Evolutionary conservation across 2,329 filamentous ascomycete species (phyloP).

Genomic region (Colletotrichum coccodes): DNA sequence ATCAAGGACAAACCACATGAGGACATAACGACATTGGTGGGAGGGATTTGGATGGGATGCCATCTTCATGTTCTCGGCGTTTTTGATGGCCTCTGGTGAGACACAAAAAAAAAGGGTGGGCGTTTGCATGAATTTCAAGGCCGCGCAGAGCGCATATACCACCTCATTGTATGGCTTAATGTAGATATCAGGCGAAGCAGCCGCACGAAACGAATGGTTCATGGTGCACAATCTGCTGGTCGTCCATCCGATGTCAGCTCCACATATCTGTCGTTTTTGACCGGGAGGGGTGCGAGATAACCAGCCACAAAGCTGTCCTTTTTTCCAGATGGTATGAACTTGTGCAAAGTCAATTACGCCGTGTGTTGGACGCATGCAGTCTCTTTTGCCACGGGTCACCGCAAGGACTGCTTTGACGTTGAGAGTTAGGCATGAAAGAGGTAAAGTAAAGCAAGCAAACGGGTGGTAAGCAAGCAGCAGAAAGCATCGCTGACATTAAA

Average conservation of each 20-base stretch:
- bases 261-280: no score
- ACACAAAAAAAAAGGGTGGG: slow-evolving; percentile 18
- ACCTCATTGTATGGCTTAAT: slow-evolving; percentile 30
- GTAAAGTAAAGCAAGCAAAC: no score
- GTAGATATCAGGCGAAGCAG: slow-evolving; percentile 22
- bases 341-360: background rate
- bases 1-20: slow-evolving; percentile 15
- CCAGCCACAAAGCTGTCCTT: background rate
- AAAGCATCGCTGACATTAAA: no score
- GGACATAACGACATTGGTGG: slow-evolving; percentile 22
- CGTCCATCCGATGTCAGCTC: background rate
- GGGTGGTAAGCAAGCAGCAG: no score
- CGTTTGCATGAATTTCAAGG: slow-evolving; percentile 5
- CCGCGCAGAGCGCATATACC: slow-evolving; percentile 29
- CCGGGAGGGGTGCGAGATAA: background rate
- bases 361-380: background rate
- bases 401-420: no score
- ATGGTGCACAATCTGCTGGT: background rate
- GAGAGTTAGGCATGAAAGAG: background rate
- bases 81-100: slow-evolving; percentile 12
- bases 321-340: background rate
- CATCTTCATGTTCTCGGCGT: slow-evolving; percentile 24
- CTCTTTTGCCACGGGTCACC: no score
- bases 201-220: slow-evolving; percentile 2
- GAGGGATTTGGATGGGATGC: slow-evolving; percentile 16